Conservation (phyloP, 2,329 filamentous ascomycete species). For the Botrytis elliptica region DNA sequence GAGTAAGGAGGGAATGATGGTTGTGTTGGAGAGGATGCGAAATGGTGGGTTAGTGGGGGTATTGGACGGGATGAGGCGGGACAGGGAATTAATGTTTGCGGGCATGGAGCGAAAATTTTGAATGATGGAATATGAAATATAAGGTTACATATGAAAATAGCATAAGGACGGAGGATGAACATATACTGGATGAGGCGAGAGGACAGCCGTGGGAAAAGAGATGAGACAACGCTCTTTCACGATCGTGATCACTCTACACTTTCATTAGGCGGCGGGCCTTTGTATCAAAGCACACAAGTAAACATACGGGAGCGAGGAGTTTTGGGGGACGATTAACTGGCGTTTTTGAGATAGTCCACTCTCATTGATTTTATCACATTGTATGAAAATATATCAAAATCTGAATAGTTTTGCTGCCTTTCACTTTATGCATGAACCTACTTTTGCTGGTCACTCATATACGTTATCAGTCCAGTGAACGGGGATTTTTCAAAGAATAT, state of each 20-base stretch:
- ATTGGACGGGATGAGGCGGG: slow-evolving; percentile 67
- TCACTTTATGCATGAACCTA: neutral
- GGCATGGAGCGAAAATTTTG: slow-evolving; percentile 22
- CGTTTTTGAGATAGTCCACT: slow-evolving; percentile 20
- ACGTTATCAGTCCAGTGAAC: neutral
- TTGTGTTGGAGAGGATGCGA: slow-evolving; percentile 71
- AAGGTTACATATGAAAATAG: slow-evolving; percentile 7
- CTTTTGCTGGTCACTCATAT: neutral
- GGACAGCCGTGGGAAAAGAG: neutral
- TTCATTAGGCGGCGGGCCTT: slow-evolving; percentile 22
- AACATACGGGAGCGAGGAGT: slow-evolving; percentile 36
- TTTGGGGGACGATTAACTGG: slow-evolving; percentile 22
- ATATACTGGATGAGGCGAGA: neutral
- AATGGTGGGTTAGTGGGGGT: slow-evolving; percentile 66
- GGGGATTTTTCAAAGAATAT: neutral
- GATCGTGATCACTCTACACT: slow-evolving; percentile 13
- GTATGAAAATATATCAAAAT: slow-evolving; percentile 12
- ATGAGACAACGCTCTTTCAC: neutral
- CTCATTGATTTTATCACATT: slow-evolving; percentile 20
- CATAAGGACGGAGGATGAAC: neutral
- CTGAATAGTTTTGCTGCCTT: neutral
- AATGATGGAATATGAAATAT: slow-evolving; percentile 23
- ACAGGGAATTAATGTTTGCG: slow-evolving; percentile 43
- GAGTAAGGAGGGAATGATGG: slow-evolving; percentile 78
- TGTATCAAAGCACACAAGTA: slow-evolving; percentile 28